Conservation (phyloP, 1,284 basidiomycete genomes). For the Ceraceosorus guamensis region DNA sequence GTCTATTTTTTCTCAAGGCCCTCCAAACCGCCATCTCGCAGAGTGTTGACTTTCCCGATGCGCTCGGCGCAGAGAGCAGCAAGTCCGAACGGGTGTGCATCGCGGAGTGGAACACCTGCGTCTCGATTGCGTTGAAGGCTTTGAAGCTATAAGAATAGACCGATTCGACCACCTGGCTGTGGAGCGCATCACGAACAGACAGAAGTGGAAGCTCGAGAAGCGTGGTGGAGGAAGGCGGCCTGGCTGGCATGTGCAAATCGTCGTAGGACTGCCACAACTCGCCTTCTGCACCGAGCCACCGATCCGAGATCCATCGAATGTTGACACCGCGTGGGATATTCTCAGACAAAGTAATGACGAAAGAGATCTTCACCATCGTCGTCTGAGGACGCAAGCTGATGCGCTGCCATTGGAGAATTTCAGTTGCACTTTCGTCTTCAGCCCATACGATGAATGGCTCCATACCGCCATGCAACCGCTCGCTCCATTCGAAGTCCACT, state of each 20-base stretch:
- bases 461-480: constrained; percentile 64
- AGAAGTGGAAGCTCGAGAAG: constrained; percentile 78
- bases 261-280: constrained; percentile 62
- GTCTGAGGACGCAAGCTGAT: neutral
- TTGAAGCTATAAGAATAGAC: constrained; percentile 48
- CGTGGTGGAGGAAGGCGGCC: constrained; percentile 61
- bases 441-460: constrained; percentile 97
- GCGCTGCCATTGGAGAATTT: constrained; percentile 67
- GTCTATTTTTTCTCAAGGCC: constrained; percentile 46
- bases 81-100: constrained; percentile 65
- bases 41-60: constrained; percentile 73
- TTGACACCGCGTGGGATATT: constrained; percentile 40
- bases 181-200: constrained; percentile 54
- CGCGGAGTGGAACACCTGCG: constrained; percentile 79
- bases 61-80: constrained; percentile 73
- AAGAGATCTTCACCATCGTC: constrained; percentile 59
- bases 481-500: constrained; percentile 76
- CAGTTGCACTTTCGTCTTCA: constrained; percentile 70
- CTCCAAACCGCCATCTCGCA: constrained; percentile 68
- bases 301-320: constrained; percentile 77
- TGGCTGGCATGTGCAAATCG: constrained; percentile 66
- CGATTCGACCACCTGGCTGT: neutral
- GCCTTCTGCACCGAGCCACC: constrained; percentile 87
- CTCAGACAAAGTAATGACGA: constrained; percentile 62
- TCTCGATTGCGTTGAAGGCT: constrained; percentile 78